Base-by-base conservation (phyloP, 352 stramenopile species). In the Elongisporangium senticosum region DNA sequence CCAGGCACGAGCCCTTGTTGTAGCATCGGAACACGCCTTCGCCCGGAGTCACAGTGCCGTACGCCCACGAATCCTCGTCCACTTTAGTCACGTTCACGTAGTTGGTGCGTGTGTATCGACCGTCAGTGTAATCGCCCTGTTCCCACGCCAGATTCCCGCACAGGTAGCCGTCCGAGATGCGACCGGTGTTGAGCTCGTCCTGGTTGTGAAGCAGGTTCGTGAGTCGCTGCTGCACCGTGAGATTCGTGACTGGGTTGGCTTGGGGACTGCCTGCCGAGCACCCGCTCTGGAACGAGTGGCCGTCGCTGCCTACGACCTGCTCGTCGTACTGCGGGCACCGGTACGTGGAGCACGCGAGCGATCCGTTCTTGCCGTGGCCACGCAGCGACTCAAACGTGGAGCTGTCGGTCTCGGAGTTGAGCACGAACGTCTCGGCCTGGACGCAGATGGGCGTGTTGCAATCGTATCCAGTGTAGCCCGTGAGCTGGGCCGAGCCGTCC, bases 391-490 rank as follows among this genome's bases (percentile, higher is more conserved):
- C 37, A 28, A 91, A 87, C 13, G 52, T 68, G 3, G 69, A 56
- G 0, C 48, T 62, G 14, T 64, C 55, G 7, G 57, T 60, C 14
- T 63, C 61, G 7, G 94, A 83, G 66, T 98, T 98, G 53, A 97
- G 72, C 5, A 96, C 71, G 56, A 98, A 98, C 3, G 55, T 61
- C 51, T 98, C 74, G 15, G 91, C 93, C 51, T 90, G 89, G 6
- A 93, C 98, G 62, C 96, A 99, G 51, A 99, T 98, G 10, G 96
- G 96, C 28, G 89, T 98, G 56, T 86, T 89, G 75, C 96, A 99
- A 65, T 99, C 96, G 65, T 97, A 99, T 5, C 96, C 96, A 15
- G 96, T 99, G 67, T 82, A 93, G 1, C 96, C 96, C 7, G 95
- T 99, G 61, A 86, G 56, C 59, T 98, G 92, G 4, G 94, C 79